Conservation (phyloP, 2,329 filamentous ascomycete species). For the Fusarium tanahbumbuense region DNA sequence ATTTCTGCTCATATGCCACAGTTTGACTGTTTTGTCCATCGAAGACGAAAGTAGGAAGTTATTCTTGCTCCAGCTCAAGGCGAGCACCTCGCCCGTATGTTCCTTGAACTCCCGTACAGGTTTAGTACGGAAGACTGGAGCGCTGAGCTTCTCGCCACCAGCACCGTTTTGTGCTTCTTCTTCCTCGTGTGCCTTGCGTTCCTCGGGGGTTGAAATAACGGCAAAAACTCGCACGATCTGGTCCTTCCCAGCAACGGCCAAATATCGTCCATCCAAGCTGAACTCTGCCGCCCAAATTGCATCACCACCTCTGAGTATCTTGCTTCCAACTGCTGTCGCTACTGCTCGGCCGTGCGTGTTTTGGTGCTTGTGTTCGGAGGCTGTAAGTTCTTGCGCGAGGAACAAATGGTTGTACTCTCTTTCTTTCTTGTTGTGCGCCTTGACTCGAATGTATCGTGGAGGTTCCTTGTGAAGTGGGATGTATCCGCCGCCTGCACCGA, state of each 20-base stretch:
- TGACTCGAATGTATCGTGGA: constrained; percentile 89
- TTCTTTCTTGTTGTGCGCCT: constrained; percentile 81
- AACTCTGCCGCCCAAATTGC: constrained; percentile 95
- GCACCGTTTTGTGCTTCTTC: constrained; percentile 58
- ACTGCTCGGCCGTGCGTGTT: constrained; percentile 48
- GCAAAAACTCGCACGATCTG: constrained; percentile 87
- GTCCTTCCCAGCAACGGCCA: constrained; percentile 94
- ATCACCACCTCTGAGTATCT: constrained; percentile 61
- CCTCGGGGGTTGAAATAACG: constrained; percentile 84
- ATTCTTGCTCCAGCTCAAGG: constrained; percentile 99
- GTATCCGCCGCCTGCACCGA: constrained; percentile 76
- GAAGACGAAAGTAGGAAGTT: constrained; percentile 95
- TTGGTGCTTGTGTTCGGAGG: constrained; percentile 59
- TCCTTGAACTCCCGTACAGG: constrained; percentile 84
- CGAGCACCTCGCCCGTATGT: constrained; percentile 86
- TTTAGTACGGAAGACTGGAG: constrained; percentile 87
- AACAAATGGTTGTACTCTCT: constrained; percentile 90
- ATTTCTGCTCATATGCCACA: constrained; percentile 88
- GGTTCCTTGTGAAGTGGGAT: constrained; percentile 90
- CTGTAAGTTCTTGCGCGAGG: constrained; percentile 87
- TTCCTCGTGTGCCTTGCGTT: constrained; percentile 78
- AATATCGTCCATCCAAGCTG: constrained; percentile 88
- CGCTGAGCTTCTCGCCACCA: constrained; percentile 75
- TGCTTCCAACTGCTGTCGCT: constrained; percentile 55
- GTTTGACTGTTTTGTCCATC: constrained; percentile 95